A percentile compares a stretch with the other conserved stretches of the same genome.
Conservation (phyloP, 352 stramenopile species). For the Phytophthora hibernalis region DNA sequence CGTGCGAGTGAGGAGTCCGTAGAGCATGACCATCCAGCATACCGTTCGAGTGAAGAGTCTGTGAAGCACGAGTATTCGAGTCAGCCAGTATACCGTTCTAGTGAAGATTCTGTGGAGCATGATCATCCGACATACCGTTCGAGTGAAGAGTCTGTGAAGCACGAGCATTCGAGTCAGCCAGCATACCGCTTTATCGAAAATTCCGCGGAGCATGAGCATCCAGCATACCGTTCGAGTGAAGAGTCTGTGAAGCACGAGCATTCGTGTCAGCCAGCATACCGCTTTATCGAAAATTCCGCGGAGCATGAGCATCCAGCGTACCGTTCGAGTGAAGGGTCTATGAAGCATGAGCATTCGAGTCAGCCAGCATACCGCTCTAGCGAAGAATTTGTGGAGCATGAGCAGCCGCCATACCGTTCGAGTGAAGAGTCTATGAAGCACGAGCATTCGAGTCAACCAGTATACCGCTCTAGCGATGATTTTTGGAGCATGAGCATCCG, state of each 20-base stretch:
- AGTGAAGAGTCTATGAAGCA: constrained; percentile 8
- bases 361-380: constrained; percentile 2
- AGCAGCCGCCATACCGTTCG: neutral
- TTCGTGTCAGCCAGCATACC: neutral
- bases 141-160: constrained; percentile 2
- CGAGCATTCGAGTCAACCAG: constrained; percentile 3
- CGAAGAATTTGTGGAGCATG: constrained; percentile 1
- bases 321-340: constrained; percentile 1
- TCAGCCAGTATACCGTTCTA: too few species aligned
- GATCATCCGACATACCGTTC: too few species aligned
- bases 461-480: constrained; percentile 11
- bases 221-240: too few species aligned
- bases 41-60: constrained; percentile 11
- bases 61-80: constrained; percentile 2
- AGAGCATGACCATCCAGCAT: constrained; percentile 35
- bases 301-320: neutral
- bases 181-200: too few species aligned
- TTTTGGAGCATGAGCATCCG: constrained; percentile 7
- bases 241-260: constrained; percentile 5
- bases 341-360: constrained; percentile 2
- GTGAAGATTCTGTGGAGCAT: neutral
- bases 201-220: constrained; percentile 4
- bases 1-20: constrained; percentile 38
- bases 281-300: constrained; percentile 6
- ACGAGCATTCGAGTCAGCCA: too few species aligned